phyloP scores from a whole-genome alignment of 2,329 filamentous ascomycete species.

The Pseudofabraea citricarpa region DNA sequence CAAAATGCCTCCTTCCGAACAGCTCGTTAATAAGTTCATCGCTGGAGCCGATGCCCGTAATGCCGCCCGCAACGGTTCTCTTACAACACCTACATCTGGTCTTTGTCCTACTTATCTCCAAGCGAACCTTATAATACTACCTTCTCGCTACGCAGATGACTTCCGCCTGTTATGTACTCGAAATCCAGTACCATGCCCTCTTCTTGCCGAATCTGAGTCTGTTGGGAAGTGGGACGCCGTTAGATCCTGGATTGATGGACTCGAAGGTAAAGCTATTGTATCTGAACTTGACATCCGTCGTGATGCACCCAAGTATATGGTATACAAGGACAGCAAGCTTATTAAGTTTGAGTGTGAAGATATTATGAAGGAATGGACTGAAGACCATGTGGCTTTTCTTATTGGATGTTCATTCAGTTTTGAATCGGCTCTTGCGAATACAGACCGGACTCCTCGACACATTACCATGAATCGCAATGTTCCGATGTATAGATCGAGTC shows the following conservation, averaged over 20 bases:
- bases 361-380: conserved; percentile 47
- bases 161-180: conserved; percentile 55
- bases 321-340: conserved; percentile 47
- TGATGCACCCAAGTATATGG: conserved; percentile 53
- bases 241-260: conserved; percentile 29
- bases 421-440: conserved; percentile 47
- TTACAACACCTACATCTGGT: no score
- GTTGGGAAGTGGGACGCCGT: conserved; percentile 38
- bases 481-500: conserved; percentile 56
- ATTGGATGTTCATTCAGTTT: conserved; percentile 63
- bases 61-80: no score
- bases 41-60: no score
- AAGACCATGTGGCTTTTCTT: conserved; percentile 56
- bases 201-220: conserved; percentile 46
- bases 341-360: conserved; percentile 33
- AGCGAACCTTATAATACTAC: conserved; percentile 58
- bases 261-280: conserved; percentile 29
- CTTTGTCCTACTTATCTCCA: conserved; percentile 52
- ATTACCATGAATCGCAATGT: conserved; percentile 43
- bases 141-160: conserved; percentile 50
- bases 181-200: conserved; percentile 58
- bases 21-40: no score
- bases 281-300: conserved; percentile 48
- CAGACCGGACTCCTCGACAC: conserved; percentile 48
- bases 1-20: no score